Percentiles rank a stretch among this genome's conserved stretches.
Conservation (phyloP, 352 stramenopile species). For the Phytophthora boehmeriae region DNA sequence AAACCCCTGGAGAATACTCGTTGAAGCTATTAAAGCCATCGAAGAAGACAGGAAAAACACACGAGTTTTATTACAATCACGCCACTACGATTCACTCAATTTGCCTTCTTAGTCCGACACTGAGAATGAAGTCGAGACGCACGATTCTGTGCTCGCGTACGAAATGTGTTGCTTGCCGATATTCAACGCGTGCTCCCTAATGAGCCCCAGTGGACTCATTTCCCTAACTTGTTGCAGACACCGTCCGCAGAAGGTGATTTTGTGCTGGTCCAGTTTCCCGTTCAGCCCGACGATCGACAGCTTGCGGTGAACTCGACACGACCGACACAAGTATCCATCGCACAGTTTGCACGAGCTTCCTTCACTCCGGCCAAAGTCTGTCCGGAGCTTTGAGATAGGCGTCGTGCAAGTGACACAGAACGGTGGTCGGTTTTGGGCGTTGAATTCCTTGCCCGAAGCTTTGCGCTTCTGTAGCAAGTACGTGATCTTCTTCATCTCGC, state of each 20-base stretch:
- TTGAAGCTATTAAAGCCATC: no score
- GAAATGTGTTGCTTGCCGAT: neutral
- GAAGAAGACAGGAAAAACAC: no score
- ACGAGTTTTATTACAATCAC: no score
- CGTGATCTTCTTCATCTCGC: conserved; percentile 39
- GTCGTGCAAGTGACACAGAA: conserved; percentile 33
- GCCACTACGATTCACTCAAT: no score
- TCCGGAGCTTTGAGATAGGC: conserved; percentile 18
- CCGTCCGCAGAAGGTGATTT: conserved; percentile 30
- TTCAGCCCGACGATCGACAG: conserved; percentile 24
- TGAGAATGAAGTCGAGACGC: no score
- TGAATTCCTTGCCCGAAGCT: conserved; percentile 17
- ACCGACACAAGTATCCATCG: conserved; percentile 34
- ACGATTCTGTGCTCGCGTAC: neutral
- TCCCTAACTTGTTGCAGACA: conserved; percentile 30
- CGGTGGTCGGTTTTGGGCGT: conserved; percentile 9
- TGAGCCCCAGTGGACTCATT: conserved; percentile 23
- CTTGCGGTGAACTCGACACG: conserved; percentile 43
- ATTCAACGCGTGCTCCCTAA: conserved; percentile 8
- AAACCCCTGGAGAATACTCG: no score
- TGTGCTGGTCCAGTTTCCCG: conserved; percentile 29
- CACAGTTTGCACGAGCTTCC: conserved; percentile 40
- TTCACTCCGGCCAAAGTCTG: conserved; percentile 23
- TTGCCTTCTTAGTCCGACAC: no score
- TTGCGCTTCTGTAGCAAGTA: conserved; percentile 29